Conservation (phyloP, 345 rosid species). For the Sonneratia caseolaris region DNA sequence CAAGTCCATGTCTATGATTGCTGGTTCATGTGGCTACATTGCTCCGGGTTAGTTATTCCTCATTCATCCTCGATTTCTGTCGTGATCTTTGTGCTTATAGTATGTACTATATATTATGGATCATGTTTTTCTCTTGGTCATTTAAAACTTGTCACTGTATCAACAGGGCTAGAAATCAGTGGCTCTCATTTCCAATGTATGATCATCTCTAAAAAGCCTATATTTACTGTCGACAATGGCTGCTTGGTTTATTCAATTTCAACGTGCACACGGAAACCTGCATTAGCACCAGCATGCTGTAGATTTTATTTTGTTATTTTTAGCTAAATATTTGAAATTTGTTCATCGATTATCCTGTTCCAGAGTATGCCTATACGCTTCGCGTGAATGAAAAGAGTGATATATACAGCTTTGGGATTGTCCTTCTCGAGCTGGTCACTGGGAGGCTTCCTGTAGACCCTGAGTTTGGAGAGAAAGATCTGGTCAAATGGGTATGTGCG, state of each 20-base stretch:
- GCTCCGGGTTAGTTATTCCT: slow-evolving; percentile 71
- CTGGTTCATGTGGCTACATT: slow-evolving; percentile 97
- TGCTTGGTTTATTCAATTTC: not conserved
- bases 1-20: slow-evolving; percentile 85
- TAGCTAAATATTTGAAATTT: not conserved
- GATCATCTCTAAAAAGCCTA: no score
- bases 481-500: slow-evolving; percentile 88
- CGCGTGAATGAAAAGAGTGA: slow-evolving; percentile 97
- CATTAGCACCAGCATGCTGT: not conserved
- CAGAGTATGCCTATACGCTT: slow-evolving; percentile 96
- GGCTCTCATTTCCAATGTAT: no score
- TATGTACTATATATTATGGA: not conserved
- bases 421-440: slow-evolving; percentile 78
- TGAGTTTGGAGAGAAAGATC: slow-evolving; percentile 77
- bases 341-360: slow-evolving; percentile 9
- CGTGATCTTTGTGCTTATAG: no score
- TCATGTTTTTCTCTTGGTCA: not conserved
- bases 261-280: not conserved
- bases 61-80: not conserved
- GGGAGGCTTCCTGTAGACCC: slow-evolving; percentile 75
- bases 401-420: slow-evolving; percentile 94
- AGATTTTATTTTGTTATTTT: not conserved
- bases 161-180: no score
- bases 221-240: no score
- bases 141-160: no score